Conservation (phyloP, 495 filamentous ascomycete genomes). For the Ascodesmis nigricans region DNA sequence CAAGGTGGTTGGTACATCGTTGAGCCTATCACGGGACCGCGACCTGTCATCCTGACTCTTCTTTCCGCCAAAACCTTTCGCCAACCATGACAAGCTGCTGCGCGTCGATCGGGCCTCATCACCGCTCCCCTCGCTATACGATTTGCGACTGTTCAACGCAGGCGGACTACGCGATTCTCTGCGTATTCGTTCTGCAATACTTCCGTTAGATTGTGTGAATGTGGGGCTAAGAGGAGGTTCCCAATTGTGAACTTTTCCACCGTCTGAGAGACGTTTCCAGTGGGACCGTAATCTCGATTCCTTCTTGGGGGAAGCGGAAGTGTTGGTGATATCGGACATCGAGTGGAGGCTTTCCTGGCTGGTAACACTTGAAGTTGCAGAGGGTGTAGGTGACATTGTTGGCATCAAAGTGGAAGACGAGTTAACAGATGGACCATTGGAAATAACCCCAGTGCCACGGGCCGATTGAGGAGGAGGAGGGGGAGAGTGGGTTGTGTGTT, state of each 20-base stretch:
- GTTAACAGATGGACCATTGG: slow-evolving; percentile 50
- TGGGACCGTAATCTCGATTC: slow-evolving; percentile 37
- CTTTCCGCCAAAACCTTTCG: no score
- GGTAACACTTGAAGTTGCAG: slow-evolving; percentile 20
- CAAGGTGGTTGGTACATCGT: no score
- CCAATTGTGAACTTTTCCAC: slow-evolving; percentile 32
- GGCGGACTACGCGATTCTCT: slow-evolving; percentile 15
- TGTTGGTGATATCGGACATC: slow-evolving; percentile 16
- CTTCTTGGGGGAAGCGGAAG: slow-evolving; percentile 26
- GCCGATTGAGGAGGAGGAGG: slow-evolving; percentile 3
- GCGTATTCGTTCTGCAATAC: slow-evolving; percentile 40
- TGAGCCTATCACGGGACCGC: no score
- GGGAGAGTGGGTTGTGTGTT: slow-evolving; percentile 8
- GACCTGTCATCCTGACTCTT: no score
- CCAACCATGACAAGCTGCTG: no score
- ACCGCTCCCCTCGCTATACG: slow-evolving; percentile 26
- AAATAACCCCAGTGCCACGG: slow-evolving; percentile 41
- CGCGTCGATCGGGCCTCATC: slow-evolving; percentile 29
- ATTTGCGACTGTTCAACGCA: slow-evolving; percentile 45
- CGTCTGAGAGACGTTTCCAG: slow-evolving; percentile 58
- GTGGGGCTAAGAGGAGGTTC: slow-evolving; percentile 26
- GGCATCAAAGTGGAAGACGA: slow-evolving; percentile 54
- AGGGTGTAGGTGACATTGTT: slow-evolving; percentile 40
- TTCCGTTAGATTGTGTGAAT: slow-evolving; percentile 34
- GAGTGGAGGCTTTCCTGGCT: slow-evolving; percentile 19